Base-by-base conservation (phyloP, 2,329 filamentous ascomycete genomes). In the Colletotrichum aenigma region DNA sequence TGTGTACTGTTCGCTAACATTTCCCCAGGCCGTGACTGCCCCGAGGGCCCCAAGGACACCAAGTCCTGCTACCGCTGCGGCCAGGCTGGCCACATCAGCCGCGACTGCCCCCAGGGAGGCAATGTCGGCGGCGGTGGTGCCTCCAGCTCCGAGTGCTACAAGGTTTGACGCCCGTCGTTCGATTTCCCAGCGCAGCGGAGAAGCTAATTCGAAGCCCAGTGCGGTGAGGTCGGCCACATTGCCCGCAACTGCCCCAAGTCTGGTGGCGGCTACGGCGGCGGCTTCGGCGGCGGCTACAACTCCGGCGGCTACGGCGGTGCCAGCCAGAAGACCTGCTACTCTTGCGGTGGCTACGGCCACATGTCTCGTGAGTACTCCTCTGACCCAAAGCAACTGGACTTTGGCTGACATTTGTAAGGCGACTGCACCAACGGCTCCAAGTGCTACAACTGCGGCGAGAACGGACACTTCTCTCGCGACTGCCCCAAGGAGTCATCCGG, bases 371-470 rank as follows among this genome's bases (percentile, higher is more conserved):
- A 83, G 91, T 89, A 16, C 18, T n/a, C 16, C 4, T 21, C 8
- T 13, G 26, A 13, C 6, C n/a, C 7, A 62, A 7, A 4, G 36
- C 4, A 55, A 8, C 16, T 16, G 12, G 18, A 7, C 64, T 70
- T 38, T 58, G 69, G 52, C 66, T 66, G 72, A 81, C 66, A 66
- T 65, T 21, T n/a, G 24, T 73, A 8, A 92, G 91, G 91, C 81
- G 97, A 98, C 88, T 99, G 97, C 88, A 97, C 96, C 82, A 97
- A 98, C 87, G 97, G 97, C 83, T 96, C 97, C 91, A 98, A 98
- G 91, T 99, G 97, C 94, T 99, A 98, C 93, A 98, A 98, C 93
- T 98, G 97, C 81, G 92, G 92, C 83, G 96, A 98, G 89, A 94
- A 96, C 81, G 96, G 97, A 78, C 96, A 98, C 88, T 93, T 98